Percentiles rank a stretch among this genome's conserved stretches.
These are phyloP conservation scores for Penicillium aurantiogriseum DNA, from an alignment of 2,329 filamentous ascomycete genomes.

Conservation along the genomic window DNA sequence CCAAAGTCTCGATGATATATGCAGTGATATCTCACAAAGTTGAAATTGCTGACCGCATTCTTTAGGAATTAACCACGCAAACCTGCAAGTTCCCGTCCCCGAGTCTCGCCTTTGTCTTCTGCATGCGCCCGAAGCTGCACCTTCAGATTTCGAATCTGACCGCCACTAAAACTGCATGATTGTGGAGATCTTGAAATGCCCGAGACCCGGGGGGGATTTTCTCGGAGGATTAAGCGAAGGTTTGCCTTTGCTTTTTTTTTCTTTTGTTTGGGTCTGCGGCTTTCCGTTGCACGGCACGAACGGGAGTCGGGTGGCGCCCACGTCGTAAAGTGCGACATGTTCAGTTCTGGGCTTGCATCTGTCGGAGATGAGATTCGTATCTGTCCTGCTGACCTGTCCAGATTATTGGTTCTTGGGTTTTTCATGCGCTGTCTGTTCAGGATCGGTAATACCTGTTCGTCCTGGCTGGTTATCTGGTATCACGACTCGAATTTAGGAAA, in stretches of 20 bases:
- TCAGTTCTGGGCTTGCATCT: not conserved
- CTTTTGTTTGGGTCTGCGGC: not conserved
- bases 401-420: not conserved
- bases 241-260: not conserved
- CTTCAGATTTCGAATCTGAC: not conserved
- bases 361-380: not conserved
- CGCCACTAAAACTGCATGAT: not conserved
- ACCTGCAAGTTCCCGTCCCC: conserved; percentile 1
- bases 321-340: not conserved
- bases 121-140: not conserved
- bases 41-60: not conserved
- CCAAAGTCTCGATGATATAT: not conserved
- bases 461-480: not conserved
- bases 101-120: not conserved
- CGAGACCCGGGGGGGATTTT: not conserved
- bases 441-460: not conserved
- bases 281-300: not conserved
- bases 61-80: not conserved
- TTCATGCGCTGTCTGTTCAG: not conserved
- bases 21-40: not conserved
- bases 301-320: conserved; percentile 4
- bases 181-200: not conserved
- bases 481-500: not conserved
- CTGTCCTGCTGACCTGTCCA: not conserved
- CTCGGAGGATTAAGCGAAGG: not conserved